Percentiles rank a stretch among this genome's conserved stretches.
Evolutionary conservation across 192 early-diverging fungal genomes (phyloP).

Genomic region (Entophlyctis helioformis): DNA sequence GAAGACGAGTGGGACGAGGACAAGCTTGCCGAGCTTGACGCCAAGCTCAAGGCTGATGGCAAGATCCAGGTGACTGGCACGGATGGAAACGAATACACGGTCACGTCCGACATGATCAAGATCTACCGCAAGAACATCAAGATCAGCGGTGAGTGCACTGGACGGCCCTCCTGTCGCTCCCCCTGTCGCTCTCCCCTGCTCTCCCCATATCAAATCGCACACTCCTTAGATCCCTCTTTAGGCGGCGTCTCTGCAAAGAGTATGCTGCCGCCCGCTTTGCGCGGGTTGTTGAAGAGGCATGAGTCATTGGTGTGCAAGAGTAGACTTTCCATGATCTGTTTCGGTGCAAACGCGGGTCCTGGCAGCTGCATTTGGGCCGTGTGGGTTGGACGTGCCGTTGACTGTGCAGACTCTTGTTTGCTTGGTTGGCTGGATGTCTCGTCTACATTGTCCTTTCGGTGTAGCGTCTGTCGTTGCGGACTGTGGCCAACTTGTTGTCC

Average conservation of each 20-base stretch:
- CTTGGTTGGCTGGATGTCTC: no score
- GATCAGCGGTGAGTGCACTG: constrained; percentile 23
- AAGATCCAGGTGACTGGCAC: constrained; percentile 31
- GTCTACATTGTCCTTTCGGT: no score
- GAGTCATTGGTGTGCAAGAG: constrained; percentile 50
- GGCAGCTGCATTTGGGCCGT: no score
- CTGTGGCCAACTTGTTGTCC: no score
- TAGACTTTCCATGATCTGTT: no score
- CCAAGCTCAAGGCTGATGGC: constrained; percentile 17
- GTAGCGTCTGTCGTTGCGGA: no score
- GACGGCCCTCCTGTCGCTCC: no score
- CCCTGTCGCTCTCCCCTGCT: not conserved
- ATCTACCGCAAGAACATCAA: constrained; percentile 31
- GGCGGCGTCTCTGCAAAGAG: constrained; percentile 1
- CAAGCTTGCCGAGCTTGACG: constrained; percentile 42
- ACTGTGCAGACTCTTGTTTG: no score
- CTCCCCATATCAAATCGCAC: constrained; percentile 16
- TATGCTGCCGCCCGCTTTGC: constrained; percentile 13
- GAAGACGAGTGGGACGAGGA: constrained; percentile 24
- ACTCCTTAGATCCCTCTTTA: constrained; percentile 51
- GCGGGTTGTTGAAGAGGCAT: constrained; percentile 35
- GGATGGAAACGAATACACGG: constrained; percentile 51
- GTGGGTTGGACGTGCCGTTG: no score
- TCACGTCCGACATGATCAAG: constrained; percentile 42
- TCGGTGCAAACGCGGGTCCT: no score